phyloP scores from a whole-genome alignment of 2,329 filamentous ascomycete species.

The Xylaria digitata region DNA sequence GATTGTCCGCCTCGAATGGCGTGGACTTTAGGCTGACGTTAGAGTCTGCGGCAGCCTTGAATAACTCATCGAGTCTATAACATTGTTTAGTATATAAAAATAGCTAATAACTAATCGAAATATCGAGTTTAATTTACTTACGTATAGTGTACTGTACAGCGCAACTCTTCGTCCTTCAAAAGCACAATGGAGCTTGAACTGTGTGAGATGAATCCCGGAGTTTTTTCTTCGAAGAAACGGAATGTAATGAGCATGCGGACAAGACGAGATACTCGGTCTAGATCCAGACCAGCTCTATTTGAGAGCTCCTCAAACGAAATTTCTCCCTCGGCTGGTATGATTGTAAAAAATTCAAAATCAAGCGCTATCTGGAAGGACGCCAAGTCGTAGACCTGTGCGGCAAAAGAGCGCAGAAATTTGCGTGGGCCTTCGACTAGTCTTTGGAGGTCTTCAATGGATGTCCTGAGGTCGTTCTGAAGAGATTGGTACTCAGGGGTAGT shows the following conservation, averaged over 20 bases:
- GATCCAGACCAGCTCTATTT: slow-evolving; percentile 38
- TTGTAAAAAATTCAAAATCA: slow-evolving; percentile 45
- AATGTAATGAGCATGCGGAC: slow-evolving; percentile 43
- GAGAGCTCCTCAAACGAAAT: slow-evolving; percentile 42
- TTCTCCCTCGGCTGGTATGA: slow-evolving; percentile 38
- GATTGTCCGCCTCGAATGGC: slow-evolving; percentile 39
- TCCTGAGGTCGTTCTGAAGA: no score
- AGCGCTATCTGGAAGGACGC: slow-evolving; percentile 35
- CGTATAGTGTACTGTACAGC: slow-evolving; percentile 29
- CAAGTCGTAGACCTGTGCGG: slow-evolving; percentile 20
- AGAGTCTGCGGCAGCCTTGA: slow-evolving; percentile 42
- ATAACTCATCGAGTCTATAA: slow-evolving; percentile 43
- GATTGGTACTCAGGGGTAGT: no score
- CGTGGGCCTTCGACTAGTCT: slow-evolving; percentile 12
- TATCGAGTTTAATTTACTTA: no score
- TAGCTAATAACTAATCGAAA: no score
- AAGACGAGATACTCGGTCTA: slow-evolving; percentile 41
- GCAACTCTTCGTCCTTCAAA: slow-evolving; percentile 39
- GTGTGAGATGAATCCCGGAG: slow-evolving; percentile 39
- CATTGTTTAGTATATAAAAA: no score
- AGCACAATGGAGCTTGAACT: slow-evolving; percentile 29
- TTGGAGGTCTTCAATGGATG: slow-evolving; percentile 2
- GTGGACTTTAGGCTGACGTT: slow-evolving; percentile 33
- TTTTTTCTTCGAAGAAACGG: slow-evolving; percentile 43
- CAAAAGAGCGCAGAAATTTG: background rate